Base-by-base conservation (phyloP, 805 yeast genomes). In the Ascoidea rubescens region DNA sequence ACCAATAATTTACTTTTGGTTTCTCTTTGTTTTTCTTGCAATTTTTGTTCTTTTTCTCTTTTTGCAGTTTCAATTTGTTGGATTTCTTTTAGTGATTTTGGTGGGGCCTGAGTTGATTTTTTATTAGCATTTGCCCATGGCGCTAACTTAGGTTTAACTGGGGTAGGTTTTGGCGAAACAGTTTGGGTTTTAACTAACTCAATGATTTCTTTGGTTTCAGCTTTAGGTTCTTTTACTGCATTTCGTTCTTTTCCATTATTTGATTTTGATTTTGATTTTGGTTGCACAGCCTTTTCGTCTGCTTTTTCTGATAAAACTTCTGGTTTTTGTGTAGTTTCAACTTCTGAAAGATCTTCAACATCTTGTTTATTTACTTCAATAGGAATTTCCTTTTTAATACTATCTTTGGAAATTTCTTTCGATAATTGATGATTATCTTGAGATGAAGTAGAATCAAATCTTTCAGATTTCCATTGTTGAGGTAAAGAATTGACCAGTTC, bases 81-180 rank as follows among this genome's bases (percentile, higher is more conserved):
- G 52, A 78, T 76, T 61, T 78, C 77, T 51, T 71, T 70, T 58
- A 78, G 66, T 0, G 81, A 66, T 51, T 76, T 53, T n/a, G 66
- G 61, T 10, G 79, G 78, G 45, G 63, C 43, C n/a, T 50, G 48
- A 55, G 51, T 55, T 16, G 52, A 53, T 47, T 51, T 47, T 16
- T 17, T 37, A 28, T 16, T 59, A 1, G 60, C 54, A 21, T 21
- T 21, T n/a, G 82, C 82, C 82, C 82, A 78, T 47, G 83, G 82
- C 5, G 82, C 82, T 33, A 71, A 61, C 48, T 54, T 58, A 16
- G 64, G 58, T 33, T 47, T 56, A 4, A 52, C 42, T 10, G 59
- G 8, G 2, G 30, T 48, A 21, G 52, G 52, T 21, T 21, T 21
- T 42, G 54, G 51, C 14, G 49, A 52, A 6, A 50, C 31, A 30